Conservation (phyloP, 768 basidiomycete genomes). For the Termitomyces titanicus region DNA sequence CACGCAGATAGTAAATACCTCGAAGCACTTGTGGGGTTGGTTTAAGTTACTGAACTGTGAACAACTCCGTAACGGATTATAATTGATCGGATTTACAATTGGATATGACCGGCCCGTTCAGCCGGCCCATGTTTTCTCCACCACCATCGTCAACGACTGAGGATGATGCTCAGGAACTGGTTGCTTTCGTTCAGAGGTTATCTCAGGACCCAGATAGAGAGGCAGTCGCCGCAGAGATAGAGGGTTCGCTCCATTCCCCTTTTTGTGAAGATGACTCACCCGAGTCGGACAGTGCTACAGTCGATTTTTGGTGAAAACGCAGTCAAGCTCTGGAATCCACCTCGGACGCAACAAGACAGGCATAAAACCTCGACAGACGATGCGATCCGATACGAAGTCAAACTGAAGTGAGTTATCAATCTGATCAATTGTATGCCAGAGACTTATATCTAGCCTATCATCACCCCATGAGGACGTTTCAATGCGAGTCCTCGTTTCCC, state of each 20-base stretch:
- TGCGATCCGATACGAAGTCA: conserved; percentile 61
- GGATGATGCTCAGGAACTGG: conserved; percentile 27
- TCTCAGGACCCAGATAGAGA: conserved; percentile 34
- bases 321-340: conserved; percentile 54
- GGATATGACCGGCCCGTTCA: not conserved
- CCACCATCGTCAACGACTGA: conserved; percentile 3
- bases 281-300: conserved; percentile 52
- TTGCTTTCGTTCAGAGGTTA: conserved; percentile 31
- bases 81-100: not conserved
- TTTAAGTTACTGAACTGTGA: too few relatives aligned
- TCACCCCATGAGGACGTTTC: conserved; percentile 50
- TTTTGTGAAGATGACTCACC: not conserved
- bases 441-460: conserved; percentile 43
- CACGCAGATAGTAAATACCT: too few relatives aligned
- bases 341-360: conserved; percentile 18
- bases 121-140: conserved; percentile 15
- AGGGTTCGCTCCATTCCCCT: conserved; percentile 29
- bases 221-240: conserved; percentile 42
- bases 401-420: conserved; percentile 49
- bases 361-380: conserved; percentile 21
- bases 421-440: conserved; percentile 10
- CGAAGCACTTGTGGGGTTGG: too few relatives aligned
- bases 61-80: too few relatives aligned
- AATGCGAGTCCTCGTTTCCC: conserved; percentile 54
- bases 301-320: conserved; percentile 78